Base-by-base conservation (phyloP, 228 moss, liverwort and hornwort genomes). In the Sphagnum magellanicum region DNA sequence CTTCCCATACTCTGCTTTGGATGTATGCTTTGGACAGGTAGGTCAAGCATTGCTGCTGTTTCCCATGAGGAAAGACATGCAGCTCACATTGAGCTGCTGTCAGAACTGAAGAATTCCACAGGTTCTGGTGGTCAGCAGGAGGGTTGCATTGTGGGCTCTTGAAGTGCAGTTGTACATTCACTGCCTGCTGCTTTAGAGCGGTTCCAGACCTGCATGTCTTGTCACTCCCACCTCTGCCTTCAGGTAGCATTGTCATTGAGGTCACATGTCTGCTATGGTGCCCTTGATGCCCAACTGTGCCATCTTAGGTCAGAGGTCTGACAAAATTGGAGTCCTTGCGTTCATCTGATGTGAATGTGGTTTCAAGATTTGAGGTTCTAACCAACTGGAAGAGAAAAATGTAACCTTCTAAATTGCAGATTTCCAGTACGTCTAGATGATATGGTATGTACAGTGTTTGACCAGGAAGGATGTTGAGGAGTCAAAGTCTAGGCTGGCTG, bases 121-220 rank as follows among this genome's bases (percentile, higher is more conserved):
- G 73, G 74, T 51, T 67, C 78, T 65, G 77, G 75, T 51, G 12
- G 49, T 53, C 5, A 68, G 5, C 75, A 84, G 62, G 17, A 68
- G 51, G 32, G 32, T 32, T 32, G 32, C 32, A 47, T 70, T 47
- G 61, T 88, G 11, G 79, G 86, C 72, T 51, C 85, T 46, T 90
- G 92, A 6, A 91, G 98, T 86, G 94, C 90, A 52, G 89, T 98
- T 15, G 74, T 98, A 69, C 77, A 83, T 53, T 91, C 98, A 52
- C 62, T 94, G 68, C 91, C 94, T 50, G 89, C 78, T 86, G 82
- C 98, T 64, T 72, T 98, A 60, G 90, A 93, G 55, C 90, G 87
- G 83, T 86, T 98, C 63, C 83, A 94, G 72, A 78, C 70, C 57
- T 94, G 84, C 71, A 76, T 92, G 6, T 86, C 63, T 65, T 87